Percentiles rank a stretch among this genome's conserved stretches.
phyloP scores from a whole-genome alignment of 1,284 basidiomycete species.

The Tranzscheliella williamsii region DNA sequence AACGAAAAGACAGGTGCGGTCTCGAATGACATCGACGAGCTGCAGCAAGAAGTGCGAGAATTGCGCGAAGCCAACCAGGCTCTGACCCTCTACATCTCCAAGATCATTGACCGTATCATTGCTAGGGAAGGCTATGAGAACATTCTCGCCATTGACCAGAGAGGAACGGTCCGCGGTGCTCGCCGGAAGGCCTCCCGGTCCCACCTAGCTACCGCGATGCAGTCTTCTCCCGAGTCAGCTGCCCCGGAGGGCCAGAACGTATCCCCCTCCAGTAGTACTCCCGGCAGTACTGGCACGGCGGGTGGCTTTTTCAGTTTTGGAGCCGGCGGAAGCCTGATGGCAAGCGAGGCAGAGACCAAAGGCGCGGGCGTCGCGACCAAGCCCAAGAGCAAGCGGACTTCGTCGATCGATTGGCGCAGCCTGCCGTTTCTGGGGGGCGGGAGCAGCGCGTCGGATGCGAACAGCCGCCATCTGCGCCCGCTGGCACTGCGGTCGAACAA shows the following conservation, averaged over 20 bases:
- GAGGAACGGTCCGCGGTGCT: conserved; percentile 56
- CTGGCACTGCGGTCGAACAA: conserved; percentile 66
- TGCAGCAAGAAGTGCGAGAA: conserved; percentile 76
- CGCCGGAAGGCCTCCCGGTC: conserved; percentile 24
- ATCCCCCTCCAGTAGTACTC: conserved; percentile 9
- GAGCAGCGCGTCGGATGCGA: conserved; percentile 63
- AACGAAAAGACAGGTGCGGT: conserved; percentile 41
- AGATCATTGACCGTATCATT: conserved; percentile 94
- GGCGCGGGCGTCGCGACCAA: conserved; percentile 1
- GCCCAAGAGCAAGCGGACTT: conserved; percentile 23
- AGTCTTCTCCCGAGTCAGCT: not conserved
- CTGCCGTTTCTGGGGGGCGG: conserved; percentile 39
- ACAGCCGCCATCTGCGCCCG: conserved; percentile 69
- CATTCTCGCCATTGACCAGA: conserved; percentile 78
- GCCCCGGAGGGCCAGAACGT: conserved; percentile 1
- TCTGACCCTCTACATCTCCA: conserved; percentile 86
- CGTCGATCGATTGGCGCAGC: conserved; percentile 42
- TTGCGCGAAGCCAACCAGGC: conserved; percentile 94
- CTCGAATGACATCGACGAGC: conserved; percentile 26
- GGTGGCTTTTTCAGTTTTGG: conserved; percentile 36
- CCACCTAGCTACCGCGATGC: conserved; percentile 1
- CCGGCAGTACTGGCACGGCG: conserved; percentile 4
- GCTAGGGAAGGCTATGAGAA: conserved; percentile 91
- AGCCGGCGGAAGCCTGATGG: not conserved
- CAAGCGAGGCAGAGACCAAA: not conserved